phyloP scores from a whole-genome alignment of 1,139 yeast species.

The Candida sojae region DNA sequence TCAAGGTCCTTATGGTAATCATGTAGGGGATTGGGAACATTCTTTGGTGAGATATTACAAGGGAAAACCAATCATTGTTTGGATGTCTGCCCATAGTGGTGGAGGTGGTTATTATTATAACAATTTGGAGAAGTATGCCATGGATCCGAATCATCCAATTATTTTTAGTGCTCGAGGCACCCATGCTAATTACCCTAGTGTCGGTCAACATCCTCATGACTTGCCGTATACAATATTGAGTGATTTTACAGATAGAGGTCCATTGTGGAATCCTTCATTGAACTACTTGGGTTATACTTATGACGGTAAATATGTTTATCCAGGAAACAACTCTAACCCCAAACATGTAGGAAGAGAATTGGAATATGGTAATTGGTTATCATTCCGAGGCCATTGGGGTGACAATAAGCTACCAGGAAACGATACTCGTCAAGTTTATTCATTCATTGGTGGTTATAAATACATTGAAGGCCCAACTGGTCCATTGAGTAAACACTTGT shows the following conservation, averaged over 20 bases:
- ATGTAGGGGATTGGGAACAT: constrained; percentile 98
- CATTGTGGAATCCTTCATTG: constrained; percentile 88
- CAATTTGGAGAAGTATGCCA: constrained; percentile 69
- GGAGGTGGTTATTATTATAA: constrained; percentile 85
- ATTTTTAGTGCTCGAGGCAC: constrained; percentile 93
- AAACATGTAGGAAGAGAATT: constrained; percentile 57
- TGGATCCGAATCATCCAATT: constrained; percentile 57
- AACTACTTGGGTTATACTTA: constrained; percentile 81
- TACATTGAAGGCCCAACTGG: constrained; percentile 93
- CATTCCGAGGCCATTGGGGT: constrained; percentile 89
- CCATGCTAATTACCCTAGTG: constrained; percentile 95
- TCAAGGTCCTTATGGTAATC: constrained; percentile 94
- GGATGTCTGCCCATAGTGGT: constrained; percentile 99
- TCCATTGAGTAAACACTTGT: constrained; percentile 76
- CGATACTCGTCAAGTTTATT: constrained; percentile 82
- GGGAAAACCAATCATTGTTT: constrained; percentile 83
- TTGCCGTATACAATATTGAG: constrained; percentile 86
- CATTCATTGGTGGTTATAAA: constrained; percentile 80
- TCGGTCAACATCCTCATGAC: constrained; percentile 95
- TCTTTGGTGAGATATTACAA: constrained; percentile 80
- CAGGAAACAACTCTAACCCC: constrained; percentile 42
- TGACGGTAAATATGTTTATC: constrained; percentile 54
- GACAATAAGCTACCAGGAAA: constrained; percentile 64
- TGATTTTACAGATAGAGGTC: constrained; percentile 94
- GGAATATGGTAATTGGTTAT: constrained; percentile 75